Evolutionary conservation across 2,329 filamentous ascomycete species (phyloP).

Genomic region (Ophiognomonia clavigignenti-juglandacearum): DNA sequence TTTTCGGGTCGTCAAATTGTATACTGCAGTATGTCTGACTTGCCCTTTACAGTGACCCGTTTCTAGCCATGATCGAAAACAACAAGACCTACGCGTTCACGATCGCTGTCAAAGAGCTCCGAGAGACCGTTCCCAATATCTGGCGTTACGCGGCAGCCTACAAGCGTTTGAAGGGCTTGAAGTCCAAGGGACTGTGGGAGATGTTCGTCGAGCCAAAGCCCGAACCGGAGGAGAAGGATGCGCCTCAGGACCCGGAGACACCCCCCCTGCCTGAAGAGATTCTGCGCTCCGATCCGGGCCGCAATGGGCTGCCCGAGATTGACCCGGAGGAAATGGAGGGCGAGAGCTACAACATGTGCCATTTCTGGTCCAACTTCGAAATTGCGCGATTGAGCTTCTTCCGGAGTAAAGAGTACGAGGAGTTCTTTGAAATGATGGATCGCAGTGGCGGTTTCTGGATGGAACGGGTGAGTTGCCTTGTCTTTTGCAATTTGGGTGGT

Average conservation of each 20-base stretch:
- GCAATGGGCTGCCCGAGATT: conserved; percentile 69
- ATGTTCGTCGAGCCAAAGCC: conserved; percentile 87
- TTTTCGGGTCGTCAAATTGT: not conserved
- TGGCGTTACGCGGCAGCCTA: conserved; percentile 99
- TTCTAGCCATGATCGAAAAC: conserved; percentile 84
- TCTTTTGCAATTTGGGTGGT: not conserved
- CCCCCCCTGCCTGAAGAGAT: conserved; percentile 75
- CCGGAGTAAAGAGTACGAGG: conserved; percentile 93
- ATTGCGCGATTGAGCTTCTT: conserved; percentile 95
- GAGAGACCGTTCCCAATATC: conserved; percentile 96
- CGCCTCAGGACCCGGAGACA: conserved; percentile 59
- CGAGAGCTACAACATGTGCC: conserved; percentile 99
- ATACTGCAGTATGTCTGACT: not conserved
- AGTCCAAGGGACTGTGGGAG: conserved; percentile 91
- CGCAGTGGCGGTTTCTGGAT: conserved; percentile 98
- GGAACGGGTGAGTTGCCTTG: conserved; percentile 66
- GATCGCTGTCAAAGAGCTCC: conserved; percentile 95
- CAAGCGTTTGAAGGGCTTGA: conserved; percentile 86
- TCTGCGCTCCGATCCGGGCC: conserved; percentile 67
- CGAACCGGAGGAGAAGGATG: conserved; percentile 48
- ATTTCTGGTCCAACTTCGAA: conserved; percentile 99
- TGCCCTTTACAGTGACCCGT: conserved; percentile 66
- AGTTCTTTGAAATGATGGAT: conserved; percentile 99
- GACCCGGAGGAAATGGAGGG: conserved; percentile 94
- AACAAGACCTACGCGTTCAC: conserved; percentile 99